Percentiles rank a stretch among this genome's conserved stretches.
These are phyloP conservation scores for Backusella macrospora DNA, from an alignment of 192 early-diverging fungal genomes.

Conservation along the genomic window DNA sequence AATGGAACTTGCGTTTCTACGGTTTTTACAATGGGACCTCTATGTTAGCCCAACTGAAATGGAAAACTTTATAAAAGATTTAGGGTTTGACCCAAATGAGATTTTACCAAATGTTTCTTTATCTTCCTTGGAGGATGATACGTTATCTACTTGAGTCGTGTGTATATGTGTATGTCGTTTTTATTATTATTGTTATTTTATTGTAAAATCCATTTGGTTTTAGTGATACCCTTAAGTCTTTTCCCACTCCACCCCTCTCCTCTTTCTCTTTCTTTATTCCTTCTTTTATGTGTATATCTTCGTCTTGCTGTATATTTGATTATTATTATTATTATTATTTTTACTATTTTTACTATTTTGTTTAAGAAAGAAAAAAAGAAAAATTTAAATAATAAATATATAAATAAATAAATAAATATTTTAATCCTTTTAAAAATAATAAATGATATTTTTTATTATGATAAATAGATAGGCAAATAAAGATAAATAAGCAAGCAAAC, in stretches of 20 bases:
- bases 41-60: constrained; percentile 35
- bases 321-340: not conserved
- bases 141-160: constrained; percentile 4
- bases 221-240: not conserved
- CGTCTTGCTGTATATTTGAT: not conserved
- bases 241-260: not conserved
- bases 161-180: not conserved
- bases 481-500: not conserved
- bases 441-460: not conserved
- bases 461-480: not conserved
- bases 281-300: constrained; percentile 6
- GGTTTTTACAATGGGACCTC: constrained; percentile 42
- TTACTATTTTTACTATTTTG: constrained; percentile 6
- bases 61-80: constrained; percentile 26
- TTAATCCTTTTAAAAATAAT: not conserved
- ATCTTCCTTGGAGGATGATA: constrained; percentile 16
- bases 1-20: constrained; percentile 42
- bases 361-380: not conserved
- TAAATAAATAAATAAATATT: constrained; percentile 8
- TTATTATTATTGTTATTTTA: constrained; percentile 8
- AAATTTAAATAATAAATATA: constrained; percentile 6
- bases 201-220: not conserved
- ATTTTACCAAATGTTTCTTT: constrained; percentile 16
- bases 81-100: constrained; percentile 29
- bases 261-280: not conserved